Base-by-base conservation (phyloP, 352 stramenopile genomes). In the Pythium oligandrum region DNA sequence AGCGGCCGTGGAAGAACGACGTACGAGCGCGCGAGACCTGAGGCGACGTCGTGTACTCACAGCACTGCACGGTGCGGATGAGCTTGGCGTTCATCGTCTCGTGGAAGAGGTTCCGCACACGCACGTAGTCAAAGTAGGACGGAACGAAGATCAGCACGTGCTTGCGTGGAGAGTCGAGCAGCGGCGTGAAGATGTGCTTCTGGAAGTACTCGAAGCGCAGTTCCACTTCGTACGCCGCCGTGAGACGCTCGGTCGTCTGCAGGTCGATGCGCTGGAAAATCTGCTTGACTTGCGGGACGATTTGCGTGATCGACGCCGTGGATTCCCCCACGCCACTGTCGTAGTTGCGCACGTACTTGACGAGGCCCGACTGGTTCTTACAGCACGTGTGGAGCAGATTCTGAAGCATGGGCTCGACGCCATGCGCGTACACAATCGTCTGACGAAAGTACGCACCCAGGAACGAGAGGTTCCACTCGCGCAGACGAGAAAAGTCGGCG, bases 51-150 rank as follows among this genome's bases (percentile, higher is more conserved):
- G 82, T 90, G 59, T 93, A 93, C 56, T 93, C 82, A 43, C 79
- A 93, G 55, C 75, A 86, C 46, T 87, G 75, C 2, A 85, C 71
- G 47, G 71, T 73, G 6, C 62, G 66, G 40, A 93, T 85, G 45
- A 93, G 56, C 59, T 88, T 87, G 55, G 83, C 68, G 63, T 88
- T 83, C 73, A 81, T 80, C 6, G 55, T 65, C 9, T 89, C 78
- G 37, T 84, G 68, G 59, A 93, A 93, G 30, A 93, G 44, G 58
- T 93, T 93, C 46, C 82, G 82, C n/a, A 93, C 70, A 31, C 82
- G 82, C n/a, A 93, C 82, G 57, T 89, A 93, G 64, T 93, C 82
- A 46, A 90, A 86, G 53, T 93, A 93, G 2, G 82, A 93, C 34
- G 82, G 82, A 45, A 93, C 73, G 53, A 93, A 86, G 39, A 93